A percentile compares a stretch with the other conserved stretches of the same genome.
These are phyloP conservation scores for Fonsecaea nubica DNA, from an alignment of 2,329 filamentous ascomycete genomes.

Conservation along the genomic window DNA sequence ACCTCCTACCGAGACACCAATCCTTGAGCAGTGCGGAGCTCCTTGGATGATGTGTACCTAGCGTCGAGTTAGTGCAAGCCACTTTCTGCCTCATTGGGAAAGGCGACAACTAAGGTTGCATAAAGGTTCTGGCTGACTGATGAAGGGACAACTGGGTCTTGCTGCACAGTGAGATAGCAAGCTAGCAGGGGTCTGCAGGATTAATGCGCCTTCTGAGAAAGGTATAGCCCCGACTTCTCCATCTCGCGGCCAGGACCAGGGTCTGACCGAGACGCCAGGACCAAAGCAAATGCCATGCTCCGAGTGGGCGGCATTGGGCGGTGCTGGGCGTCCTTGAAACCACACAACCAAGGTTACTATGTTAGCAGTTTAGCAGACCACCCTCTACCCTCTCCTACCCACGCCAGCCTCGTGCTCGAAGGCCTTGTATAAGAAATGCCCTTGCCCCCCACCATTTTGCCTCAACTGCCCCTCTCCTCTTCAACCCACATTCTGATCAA, in stretches of 20 bases:
- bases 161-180: constrained; percentile 23
- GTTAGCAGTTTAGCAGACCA: constrained; percentile 16
- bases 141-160: constrained; percentile 6
- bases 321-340: background rate
- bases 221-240: constrained; percentile 18
- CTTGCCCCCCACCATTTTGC: constrained; percentile 21
- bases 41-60: background rate
- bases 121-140: constrained; percentile 30
- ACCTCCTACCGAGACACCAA: background rate
- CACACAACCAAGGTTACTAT: background rate
- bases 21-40: background rate
- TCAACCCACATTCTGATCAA: background rate
- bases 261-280: constrained; percentile 4
- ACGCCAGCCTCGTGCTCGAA: constrained; percentile 24
- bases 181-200: constrained; percentile 17
- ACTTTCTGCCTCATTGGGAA: constrained; percentile 22
- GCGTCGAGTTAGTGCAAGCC: constrained; percentile 17
- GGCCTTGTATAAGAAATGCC: constrained; percentile 27
- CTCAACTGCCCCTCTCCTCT: background rate
- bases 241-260: constrained; percentile 8
- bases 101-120: constrained; percentile 26
- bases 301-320: constrained; percentile 8
- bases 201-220: constrained; percentile 31
- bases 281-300: background rate
- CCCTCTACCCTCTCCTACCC: background rate